These are phyloP conservation scores for Colletotrichum viniferum DNA, from an alignment of 2,329 filamentous ascomycete species.

Conservation along the genomic window DNA sequence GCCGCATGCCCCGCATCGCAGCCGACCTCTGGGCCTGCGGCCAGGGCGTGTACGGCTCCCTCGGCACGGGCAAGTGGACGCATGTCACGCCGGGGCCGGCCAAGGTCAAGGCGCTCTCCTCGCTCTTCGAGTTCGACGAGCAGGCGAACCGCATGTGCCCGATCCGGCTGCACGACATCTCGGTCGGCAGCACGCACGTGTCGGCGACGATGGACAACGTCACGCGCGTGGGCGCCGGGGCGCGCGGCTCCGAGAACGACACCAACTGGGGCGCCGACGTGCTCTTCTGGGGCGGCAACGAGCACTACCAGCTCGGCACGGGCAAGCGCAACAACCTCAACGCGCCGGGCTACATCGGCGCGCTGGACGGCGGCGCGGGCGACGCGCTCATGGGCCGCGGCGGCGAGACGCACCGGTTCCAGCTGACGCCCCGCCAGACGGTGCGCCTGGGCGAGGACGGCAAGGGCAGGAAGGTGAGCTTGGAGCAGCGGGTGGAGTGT, in stretches of 20 bases:
- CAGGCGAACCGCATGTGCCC: conserved; percentile 68
- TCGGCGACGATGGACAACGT: conserved; percentile 85
- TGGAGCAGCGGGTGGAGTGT: conserved; percentile 90
- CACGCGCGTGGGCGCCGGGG: conserved; percentile 65
- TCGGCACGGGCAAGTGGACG: conserved; percentile 89
- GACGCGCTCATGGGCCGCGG: conserved; percentile 65
- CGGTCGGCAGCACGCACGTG: conserved; percentile 80
- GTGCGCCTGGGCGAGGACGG: conserved; percentile 65
- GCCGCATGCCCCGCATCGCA: conserved; percentile 48
- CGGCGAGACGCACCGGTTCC: conserved; percentile 73
- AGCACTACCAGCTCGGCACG: conserved; percentile 90
- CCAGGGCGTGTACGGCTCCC: conserved; percentile 79
- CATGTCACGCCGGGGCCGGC: conserved; percentile 79
- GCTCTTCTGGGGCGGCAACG: conserved; percentile 94
- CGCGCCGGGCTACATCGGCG: conserved; percentile 78
- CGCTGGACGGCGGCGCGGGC: conserved; percentile 66
- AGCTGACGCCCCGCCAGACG: conserved; percentile 78
- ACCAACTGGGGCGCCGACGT: conserved; percentile 90
- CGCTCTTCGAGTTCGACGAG: conserved; percentile 89
- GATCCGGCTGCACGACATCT: conserved; percentile 76
- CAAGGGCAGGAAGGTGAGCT: conserved; percentile 69
- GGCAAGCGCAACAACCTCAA: conserved; percentile 84
- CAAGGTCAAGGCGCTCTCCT: conserved; percentile 84
- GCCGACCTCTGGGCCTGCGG: conserved; percentile 89
- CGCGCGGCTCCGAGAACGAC: conserved; percentile 63